Conservation (phyloP, 1,139 yeast species). For the Lodderomyces pseudojiufengensis region DNA sequence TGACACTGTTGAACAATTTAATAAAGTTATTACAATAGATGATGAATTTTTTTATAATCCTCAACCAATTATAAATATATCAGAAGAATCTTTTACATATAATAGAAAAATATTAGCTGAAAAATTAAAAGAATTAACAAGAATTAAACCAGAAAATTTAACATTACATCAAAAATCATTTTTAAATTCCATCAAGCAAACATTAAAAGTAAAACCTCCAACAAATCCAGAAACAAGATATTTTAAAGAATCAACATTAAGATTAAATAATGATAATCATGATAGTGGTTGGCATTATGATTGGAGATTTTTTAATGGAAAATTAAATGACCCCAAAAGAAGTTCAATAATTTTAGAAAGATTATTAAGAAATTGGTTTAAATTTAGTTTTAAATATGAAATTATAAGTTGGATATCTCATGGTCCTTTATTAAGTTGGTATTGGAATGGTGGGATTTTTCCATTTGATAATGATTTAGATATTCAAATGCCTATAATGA, state of each 20-base stretch:
- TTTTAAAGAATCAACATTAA: constrained; percentile 21
- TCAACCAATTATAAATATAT: constrained; percentile 6
- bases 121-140: constrained; percentile 3
- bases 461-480: constrained; percentile 68
- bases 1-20: constrained; percentile 14
- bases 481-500: constrained; percentile 47
- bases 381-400: constrained; percentile 41
- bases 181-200: constrained; percentile 7
- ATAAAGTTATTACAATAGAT: constrained; percentile 1
- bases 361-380: constrained; percentile 51
- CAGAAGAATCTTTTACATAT: constrained; percentile 6
- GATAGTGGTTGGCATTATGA: constrained; percentile 23
- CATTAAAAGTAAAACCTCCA: constrained; percentile 1
- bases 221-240: constrained; percentile 18
- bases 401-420: constrained; percentile 57
- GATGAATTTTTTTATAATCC: constrained; percentile 6
- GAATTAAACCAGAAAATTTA: constrained; percentile 1
- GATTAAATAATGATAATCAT: constrained; percentile 7
- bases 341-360: constrained; percentile 18
- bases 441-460: constrained; percentile 54
- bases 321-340: constrained; percentile 29
- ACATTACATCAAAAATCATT: constrained; percentile 6
- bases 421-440: constrained; percentile 59
- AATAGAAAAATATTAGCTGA: constrained; percentile 2
- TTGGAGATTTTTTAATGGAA: constrained; percentile 23